These are phyloP conservation scores for Xylaria acuta DNA, from an alignment of 495 filamentous ascomycete genomes.

Conservation along the genomic window DNA sequence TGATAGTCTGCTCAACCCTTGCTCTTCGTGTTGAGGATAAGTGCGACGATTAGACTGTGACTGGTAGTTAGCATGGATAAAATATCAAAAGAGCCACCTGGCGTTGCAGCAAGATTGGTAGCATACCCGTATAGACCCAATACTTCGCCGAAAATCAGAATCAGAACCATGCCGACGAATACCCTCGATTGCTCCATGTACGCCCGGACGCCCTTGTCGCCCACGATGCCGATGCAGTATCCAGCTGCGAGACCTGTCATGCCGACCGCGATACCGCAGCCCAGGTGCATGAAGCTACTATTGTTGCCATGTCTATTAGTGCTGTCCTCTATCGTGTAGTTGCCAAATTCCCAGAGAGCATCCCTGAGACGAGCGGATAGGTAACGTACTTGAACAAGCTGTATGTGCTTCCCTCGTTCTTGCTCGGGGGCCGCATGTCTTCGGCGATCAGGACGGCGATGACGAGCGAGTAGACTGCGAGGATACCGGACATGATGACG, in stretches of 20 bases:
- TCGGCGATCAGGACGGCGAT: conserved; percentile 93
- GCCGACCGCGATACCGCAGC: conserved; percentile 88
- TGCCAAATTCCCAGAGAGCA: not conserved
- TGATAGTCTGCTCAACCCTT: conserved; percentile 46
- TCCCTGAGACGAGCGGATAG: conserved; percentile 28
- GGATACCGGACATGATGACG: conserved; percentile 99
- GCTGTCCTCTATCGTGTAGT: not conserved
- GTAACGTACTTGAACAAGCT: conserved; percentile 78
- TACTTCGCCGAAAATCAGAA: conserved; percentile 98
- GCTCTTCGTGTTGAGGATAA: conserved; percentile 62
- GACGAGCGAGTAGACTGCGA: conserved; percentile 96
- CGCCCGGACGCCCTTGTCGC: conserved; percentile 88
- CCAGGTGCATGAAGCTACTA: conserved; percentile 91
- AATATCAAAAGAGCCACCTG: not conserved
- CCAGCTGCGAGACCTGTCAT: conserved; percentile 93
- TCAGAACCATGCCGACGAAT: conserved; percentile 98
- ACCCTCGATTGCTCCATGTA: conserved; percentile 96
- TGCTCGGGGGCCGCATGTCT: conserved; percentile 71
- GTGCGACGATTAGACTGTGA: conserved; percentile 53
- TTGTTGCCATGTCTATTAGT: conserved; percentile 32
- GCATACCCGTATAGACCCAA: conserved; percentile 94
- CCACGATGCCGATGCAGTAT: conserved; percentile 94
- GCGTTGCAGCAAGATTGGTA: not conserved
- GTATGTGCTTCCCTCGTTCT: conserved; percentile 58
- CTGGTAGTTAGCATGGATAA: conserved; percentile 25